Base-by-base conservation (phyloP, 345 rosid genomes). In the Lumnitzera racemosa region DNA sequence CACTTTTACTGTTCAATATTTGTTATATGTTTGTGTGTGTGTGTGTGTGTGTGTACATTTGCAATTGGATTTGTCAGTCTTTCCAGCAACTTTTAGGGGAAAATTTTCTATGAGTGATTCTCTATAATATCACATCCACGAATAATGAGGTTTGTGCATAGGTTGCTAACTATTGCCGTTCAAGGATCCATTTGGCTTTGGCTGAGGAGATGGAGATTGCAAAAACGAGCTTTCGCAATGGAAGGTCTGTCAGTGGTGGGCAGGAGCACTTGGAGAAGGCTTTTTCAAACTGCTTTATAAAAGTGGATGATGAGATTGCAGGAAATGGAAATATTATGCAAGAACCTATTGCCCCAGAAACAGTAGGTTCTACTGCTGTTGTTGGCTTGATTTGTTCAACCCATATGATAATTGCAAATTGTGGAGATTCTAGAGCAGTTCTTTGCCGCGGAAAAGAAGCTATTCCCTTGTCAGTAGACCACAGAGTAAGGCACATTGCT, bases 311-410 rank as follows among this genome's bases (percentile, higher is more conserved):
- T 0, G 89, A 84, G 78, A 67, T 78, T 3, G 68, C 53, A 6
- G 70, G 58, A 61, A 61, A 15, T 2, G 2, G 51, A 29, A 16
- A 14, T 57, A 36, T 11, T 31, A 46, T 25, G 5, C 0, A n/a
- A 15, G 60, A 74, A 61, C 59, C 70, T 3, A 46, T 83, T 50
- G 82, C 81, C 13, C 83, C 89, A 3, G 91, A 83, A 55, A 88
- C 94, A 15, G 88, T 70, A 16, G 97, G 97, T 57, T 85, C 97
- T n/a, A 90, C 97, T 0, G 94, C 97, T n/a, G 84, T 85, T 20
- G 87, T 83, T 15, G 82, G 87, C 25, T 46, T 87, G 14, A 71
- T 82, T 15, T 79, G 81, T 63, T 69, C 81, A n/a, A 76, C 83
- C 2, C 86, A 78, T 51, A 76, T 87, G 13, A 71, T 90, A 24